phyloP scores from a whole-genome alignment of 2,329 filamentous ascomycete genomes.

The Xylaria hypoxylon region DNA sequence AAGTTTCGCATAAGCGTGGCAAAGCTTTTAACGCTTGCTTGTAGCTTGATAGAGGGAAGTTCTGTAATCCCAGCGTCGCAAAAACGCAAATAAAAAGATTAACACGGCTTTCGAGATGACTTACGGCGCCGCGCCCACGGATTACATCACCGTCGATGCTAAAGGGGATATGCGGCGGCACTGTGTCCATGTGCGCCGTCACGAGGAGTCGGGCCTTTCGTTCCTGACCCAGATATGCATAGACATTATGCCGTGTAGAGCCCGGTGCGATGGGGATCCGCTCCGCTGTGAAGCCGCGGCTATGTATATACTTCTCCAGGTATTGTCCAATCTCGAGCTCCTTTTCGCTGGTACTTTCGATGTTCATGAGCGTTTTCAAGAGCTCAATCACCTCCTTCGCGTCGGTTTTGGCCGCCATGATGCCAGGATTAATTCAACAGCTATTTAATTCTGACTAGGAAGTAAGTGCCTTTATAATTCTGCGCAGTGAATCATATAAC shows the following conservation, averaged over 20 bases:
- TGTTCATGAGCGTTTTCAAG: conserved; percentile 52
- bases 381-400: conserved; percentile 44
- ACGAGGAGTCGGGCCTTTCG: conserved; percentile 51
- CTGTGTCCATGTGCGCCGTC: conserved; percentile 55
- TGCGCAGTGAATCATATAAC: neutral
- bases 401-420: conserved; percentile 39
- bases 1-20: no score
- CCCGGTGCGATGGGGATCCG: conserved; percentile 51
- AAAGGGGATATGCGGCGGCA: conserved; percentile 66
- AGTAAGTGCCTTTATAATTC: neutral
- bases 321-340: conserved; percentile 53
- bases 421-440: neutral
- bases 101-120: no score
- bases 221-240: conserved; percentile 53
- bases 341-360: conserved; percentile 53
- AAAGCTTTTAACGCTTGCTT: no score
- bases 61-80: no score
- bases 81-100: no score
- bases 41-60: no score
- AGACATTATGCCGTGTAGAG: conserved; percentile 54
- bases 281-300: conserved; percentile 53
- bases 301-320: conserved; percentile 49
- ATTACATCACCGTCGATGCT: conserved; percentile 54
- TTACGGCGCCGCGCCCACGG: conserved; percentile 58
- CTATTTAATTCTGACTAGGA: neutral